phyloP scores from a whole-genome alignment of 805 yeast genomes.

The Yamadazyma sp. region DNA sequence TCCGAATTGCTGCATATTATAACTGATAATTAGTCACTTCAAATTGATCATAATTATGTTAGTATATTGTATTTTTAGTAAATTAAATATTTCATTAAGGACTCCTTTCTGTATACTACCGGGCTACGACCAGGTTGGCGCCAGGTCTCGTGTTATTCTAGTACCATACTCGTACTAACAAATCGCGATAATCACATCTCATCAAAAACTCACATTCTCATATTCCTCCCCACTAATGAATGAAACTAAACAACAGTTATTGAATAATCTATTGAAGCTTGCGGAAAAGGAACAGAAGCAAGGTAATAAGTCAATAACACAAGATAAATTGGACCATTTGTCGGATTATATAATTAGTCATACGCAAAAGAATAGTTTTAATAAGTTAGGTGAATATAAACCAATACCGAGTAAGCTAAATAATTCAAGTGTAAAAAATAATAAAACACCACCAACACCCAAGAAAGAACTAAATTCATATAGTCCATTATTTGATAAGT shows the following conservation, averaged over 20 bases:
- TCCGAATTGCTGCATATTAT: constrained; percentile 4
- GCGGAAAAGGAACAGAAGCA: constrained; percentile 36
- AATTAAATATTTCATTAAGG: no score
- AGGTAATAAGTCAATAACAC: constrained; percentile 37
- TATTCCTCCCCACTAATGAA: no score
- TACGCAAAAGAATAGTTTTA: constrained; percentile 4
- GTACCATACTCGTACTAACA: not conserved
- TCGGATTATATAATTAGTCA: constrained; percentile 23
- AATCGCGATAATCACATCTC: constrained; percentile 3
- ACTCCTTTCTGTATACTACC: no score
- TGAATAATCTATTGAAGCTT: constrained; percentile 25
- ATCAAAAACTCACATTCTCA: no score
- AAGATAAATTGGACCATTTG: constrained; percentile 33
- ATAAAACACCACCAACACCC: not conserved
- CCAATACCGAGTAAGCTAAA: constrained; percentile 16
- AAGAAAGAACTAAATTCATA: constrained; percentile 16
- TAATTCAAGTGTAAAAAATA: not conserved
- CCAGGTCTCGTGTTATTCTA: not conserved
- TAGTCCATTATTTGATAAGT: constrained; percentile 34
- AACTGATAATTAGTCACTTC: no score
- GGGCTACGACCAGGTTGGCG: no score
- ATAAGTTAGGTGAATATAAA: constrained; percentile 13
- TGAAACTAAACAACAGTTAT: constrained; percentile 21
- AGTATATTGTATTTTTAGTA: no score
- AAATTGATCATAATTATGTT: no score